Evolutionary conservation across 257 asterid genomes (phyloP).

Genomic region (Anisodus acutangulus): DNA sequence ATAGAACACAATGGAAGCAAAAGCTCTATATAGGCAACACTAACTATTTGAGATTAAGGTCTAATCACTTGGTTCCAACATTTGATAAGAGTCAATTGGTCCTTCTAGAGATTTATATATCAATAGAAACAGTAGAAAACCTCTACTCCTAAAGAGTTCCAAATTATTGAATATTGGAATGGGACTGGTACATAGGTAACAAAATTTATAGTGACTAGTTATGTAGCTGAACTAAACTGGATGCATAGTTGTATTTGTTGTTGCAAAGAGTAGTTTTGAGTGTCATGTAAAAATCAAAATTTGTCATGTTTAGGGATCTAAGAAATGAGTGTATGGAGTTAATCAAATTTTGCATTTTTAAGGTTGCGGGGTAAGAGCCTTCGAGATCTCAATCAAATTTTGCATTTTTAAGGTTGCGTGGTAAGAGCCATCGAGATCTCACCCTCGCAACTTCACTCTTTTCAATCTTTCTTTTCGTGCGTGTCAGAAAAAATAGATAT

Average conservation of each 20-base stretch:
- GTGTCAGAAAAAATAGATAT: not conserved
- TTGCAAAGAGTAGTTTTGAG: not conserved
- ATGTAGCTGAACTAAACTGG: not conserved
- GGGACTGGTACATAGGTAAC: not conserved
- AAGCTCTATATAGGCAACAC: not conserved
- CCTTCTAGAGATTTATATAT: not conserved
- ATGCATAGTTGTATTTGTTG: not conserved
- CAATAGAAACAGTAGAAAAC: not conserved
- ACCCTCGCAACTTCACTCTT: not conserved
- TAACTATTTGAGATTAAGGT: not conserved
- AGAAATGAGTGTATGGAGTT: not conserved
- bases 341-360: not conserved
- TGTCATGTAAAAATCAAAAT: not conserved
- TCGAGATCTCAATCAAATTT: not conserved
- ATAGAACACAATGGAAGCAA: not conserved
- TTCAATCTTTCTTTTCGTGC: not conserved
- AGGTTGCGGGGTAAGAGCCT: not conserved
- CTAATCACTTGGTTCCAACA: not conserved
- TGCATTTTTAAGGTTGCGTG: too few species aligned
- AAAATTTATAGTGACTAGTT: not conserved
- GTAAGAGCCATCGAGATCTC: not conserved
- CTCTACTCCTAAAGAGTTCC: not conserved
- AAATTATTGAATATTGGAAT: not conserved
- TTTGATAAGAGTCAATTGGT: not conserved
- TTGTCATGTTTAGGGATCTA: not conserved